Conservation (phyloP, 179 eudicot species). For the Carnegiea gigantea region DNA sequence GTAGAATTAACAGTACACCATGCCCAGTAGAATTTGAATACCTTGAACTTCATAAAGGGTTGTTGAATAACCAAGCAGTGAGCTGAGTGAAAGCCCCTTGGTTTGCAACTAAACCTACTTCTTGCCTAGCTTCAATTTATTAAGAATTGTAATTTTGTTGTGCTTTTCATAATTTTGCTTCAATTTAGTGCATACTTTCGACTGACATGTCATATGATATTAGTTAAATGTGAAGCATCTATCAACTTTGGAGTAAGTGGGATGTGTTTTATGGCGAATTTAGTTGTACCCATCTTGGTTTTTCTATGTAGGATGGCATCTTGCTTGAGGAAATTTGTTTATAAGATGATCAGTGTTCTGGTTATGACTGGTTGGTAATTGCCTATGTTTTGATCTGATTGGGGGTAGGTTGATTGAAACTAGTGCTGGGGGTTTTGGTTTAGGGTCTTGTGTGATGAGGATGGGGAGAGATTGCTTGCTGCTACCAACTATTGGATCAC, state of each 20-base stretch:
- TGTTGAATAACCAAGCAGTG: constrained; percentile 8
- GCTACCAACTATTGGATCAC: constrained; percentile 77
- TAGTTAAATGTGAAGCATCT: constrained; percentile 35
- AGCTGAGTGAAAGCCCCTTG: constrained; percentile 26
- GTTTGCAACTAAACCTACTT: constrained; percentile 22
- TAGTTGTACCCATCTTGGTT: constrained; percentile 7
- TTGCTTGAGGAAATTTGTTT: constrained; percentile 26
- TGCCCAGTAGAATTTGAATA: neutral
- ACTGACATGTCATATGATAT: constrained; percentile 49
- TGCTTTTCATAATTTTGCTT: constrained; percentile 6
- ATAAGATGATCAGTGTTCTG: constrained; percentile 24
- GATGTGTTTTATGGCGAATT: constrained; percentile 16
- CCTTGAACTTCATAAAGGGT: neutral
- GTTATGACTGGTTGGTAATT: constrained; percentile 28
- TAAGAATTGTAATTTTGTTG: constrained; percentile 13
- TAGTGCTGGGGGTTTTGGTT: constrained; percentile 31
- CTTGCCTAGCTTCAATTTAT: constrained; percentile 15
- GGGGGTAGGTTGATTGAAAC: constrained; percentile 21
- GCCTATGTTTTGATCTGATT: constrained; percentile 25
- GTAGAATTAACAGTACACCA: neutral
- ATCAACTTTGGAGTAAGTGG: constrained; percentile 19
- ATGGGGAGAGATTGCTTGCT: constrained; percentile 66
- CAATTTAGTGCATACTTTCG: constrained; percentile 13
- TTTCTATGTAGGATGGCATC: constrained; percentile 32
- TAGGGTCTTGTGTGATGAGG: constrained; percentile 30